Conservation (phyloP, 2,329 filamentous ascomycete genomes). For the Zymoseptoria crescenta region DNA sequence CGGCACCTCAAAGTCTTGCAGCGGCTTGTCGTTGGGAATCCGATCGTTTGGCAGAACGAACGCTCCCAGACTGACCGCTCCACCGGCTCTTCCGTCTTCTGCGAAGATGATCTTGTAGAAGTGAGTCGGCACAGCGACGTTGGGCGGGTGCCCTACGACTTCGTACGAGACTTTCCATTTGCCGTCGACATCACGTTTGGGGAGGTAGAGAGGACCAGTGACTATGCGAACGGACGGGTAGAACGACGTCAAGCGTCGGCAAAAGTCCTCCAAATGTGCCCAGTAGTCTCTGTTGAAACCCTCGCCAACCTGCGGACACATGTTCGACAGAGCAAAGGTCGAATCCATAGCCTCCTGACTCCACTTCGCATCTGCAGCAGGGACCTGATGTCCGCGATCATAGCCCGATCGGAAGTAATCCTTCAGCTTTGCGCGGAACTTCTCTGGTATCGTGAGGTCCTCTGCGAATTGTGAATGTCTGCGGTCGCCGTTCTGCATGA, state of each 20-base stretch:
- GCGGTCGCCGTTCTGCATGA: conserved; percentile 67
- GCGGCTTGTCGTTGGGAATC: conserved; percentile 79
- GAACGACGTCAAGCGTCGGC: conserved; percentile 66
- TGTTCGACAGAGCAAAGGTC: conserved; percentile 88
- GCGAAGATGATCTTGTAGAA: conserved; percentile 99
- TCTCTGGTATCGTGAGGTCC: conserved; percentile 68
- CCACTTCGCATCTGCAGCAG: conserved; percentile 94
- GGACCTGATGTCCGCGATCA: conserved; percentile 93
- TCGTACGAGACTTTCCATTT: conserved; percentile 97
- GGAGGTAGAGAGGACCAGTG: conserved; percentile 88
- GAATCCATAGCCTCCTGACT: conserved; percentile 89
- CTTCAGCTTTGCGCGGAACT: conserved; percentile 81
- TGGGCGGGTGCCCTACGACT: conserved; percentile 87
- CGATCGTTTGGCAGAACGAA: conserved; percentile 90
- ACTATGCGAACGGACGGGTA: conserved; percentile 88
- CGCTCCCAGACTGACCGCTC: conserved; percentile 79
- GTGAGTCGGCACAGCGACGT: conserved; percentile 92
- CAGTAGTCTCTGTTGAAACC: conserved; percentile 99
- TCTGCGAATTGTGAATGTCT: conserved; percentile 77
- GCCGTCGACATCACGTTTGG: conserved; percentile 72
- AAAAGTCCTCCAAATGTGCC: conserved; percentile 98
- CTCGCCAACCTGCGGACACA: conserved; percentile 97
- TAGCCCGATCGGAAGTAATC: conserved; percentile 95
- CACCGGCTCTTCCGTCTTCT: conserved; percentile 62
- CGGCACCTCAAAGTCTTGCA: conserved; percentile 90